phyloP scores from a whole-genome alignment of 176 grass and related monocot genomes.

The Otatea glauca region DNA sequence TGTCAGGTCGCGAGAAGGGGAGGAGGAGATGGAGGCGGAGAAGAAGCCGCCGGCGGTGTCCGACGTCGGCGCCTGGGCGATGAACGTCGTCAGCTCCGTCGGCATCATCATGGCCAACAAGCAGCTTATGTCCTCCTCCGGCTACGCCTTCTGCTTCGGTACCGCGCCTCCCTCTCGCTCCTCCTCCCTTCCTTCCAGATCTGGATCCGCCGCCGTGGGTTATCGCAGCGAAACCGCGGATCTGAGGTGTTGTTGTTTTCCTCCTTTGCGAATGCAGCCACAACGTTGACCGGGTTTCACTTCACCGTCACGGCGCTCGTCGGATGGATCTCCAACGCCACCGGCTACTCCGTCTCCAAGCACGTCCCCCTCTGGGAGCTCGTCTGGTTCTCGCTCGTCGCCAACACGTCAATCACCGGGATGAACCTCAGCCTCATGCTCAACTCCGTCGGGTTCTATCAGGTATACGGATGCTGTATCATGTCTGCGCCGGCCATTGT shows the following conservation, averaged over 20 bases:
- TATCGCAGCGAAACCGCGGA: constrained; percentile 3
- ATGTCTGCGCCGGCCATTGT: not conserved
- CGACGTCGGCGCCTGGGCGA: constrained; percentile 83
- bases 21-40: constrained; percentile 54
- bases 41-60: constrained; percentile 84
- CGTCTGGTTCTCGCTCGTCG: constrained; percentile 91
- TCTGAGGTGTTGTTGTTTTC: constrained; percentile 17
- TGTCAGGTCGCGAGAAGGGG: not conserved
- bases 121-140: constrained; percentile 90
- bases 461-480: constrained; percentile 49
- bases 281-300: constrained; percentile 92
- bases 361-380: constrained; percentile 92
- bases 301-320: constrained; percentile 89
- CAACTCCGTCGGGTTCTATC: constrained; percentile 92
- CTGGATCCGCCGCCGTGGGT: constrained; percentile 9
- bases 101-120: constrained; percentile 97
- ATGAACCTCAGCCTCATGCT: constrained; percentile 98
- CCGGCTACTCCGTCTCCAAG: constrained; percentile 87
- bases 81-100: constrained; percentile 99
- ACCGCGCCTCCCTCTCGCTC: constrained; percentile 11
- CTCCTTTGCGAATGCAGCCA: constrained; percentile 53
- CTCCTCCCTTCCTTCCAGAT: constrained; percentile 10
- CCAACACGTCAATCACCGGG: constrained; percentile 91
- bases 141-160: constrained; percentile 93
- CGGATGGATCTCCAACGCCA: constrained; percentile 86